phyloP scores from a whole-genome alignment of 192 early-diverging fungal species.

The Podila epicladia region DNA sequence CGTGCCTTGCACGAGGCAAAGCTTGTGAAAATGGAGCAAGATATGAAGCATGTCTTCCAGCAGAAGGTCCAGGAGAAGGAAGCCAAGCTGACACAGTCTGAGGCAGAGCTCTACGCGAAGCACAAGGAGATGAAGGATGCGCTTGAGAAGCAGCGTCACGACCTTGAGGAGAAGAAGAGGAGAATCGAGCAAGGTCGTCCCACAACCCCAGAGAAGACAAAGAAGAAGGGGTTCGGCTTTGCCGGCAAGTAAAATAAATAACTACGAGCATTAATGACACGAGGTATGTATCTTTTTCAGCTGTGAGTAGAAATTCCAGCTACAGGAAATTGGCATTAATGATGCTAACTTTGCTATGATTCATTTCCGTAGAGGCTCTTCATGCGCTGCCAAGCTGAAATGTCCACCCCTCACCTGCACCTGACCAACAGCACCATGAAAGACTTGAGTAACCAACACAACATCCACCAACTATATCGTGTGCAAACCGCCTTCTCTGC shows the following conservation, averaged over 20 bases:
- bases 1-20: constrained; percentile 91
- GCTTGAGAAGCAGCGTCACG: constrained; percentile 91
- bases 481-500: too few relatives aligned
- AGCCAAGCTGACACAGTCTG: constrained; percentile 96
- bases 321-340: too few relatives aligned
- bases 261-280: too few relatives aligned
- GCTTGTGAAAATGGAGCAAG: constrained; percentile 97
- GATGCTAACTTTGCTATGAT: too few relatives aligned
- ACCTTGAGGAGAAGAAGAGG: constrained; percentile 97
- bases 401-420: too few relatives aligned
- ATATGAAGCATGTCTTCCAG: constrained; percentile 99
- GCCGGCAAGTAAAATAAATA: constrained; percentile 51
- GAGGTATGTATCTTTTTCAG: too few relatives aligned
- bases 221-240: constrained; percentile 80
- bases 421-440: too few relatives aligned
- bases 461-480: too few relatives aligned
- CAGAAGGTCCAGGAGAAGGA: constrained; percentile 99
- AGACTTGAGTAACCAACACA: too few relatives aligned
- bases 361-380: too few relatives aligned
- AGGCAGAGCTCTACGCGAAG: constrained; percentile 96
- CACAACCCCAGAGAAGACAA: constrained; percentile 77
- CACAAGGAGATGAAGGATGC: constrained; percentile 99
- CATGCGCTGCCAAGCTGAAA: too few relatives aligned
- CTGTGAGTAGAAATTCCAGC: too few relatives aligned
- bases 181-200: constrained; percentile 79